phyloP scores from a whole-genome alignment of 2,329 filamentous ascomycete genomes.

The Aspergillus ochraceoroseus region DNA sequence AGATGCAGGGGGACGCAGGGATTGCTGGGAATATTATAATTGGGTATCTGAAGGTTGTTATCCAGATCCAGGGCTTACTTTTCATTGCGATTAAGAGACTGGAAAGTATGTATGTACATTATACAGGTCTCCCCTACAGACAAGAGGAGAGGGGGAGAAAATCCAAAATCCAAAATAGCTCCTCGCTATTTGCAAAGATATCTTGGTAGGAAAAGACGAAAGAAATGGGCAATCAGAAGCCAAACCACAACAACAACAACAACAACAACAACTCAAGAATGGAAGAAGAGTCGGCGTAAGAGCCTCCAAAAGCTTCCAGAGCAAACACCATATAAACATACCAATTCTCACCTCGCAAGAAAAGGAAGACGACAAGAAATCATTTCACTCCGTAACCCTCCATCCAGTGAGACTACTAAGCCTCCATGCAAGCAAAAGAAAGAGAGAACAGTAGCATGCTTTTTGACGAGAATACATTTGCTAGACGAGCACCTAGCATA shows the following conservation, averaged over 20 bases:
- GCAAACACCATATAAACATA: slow-evolving; percentile 5
- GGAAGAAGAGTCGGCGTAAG: slow-evolving; percentile 2
- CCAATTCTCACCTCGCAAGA: slow-evolving; percentile 8
- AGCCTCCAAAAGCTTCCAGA: slow-evolving; percentile 3
- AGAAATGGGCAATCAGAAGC: background rate
- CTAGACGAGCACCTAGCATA: slow-evolving; percentile 2
- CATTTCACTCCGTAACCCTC: background rate
- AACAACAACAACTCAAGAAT: slow-evolving; percentile 1
- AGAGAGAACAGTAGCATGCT: background rate
- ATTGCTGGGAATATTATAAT: no score
- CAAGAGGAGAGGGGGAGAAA: background rate
- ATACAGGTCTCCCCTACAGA: slow-evolving; percentile 17
- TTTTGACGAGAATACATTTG: slow-evolving; percentile 4
- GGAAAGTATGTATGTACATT: slow-evolving; percentile 22
- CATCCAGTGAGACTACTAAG: background rate
- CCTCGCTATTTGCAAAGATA: slow-evolving; percentile 1
- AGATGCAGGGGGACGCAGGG: background rate
- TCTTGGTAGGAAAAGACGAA: slow-evolving; percentile 5
- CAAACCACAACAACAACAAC: no score
- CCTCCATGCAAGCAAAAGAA: background rate
- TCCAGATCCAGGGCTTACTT: slow-evolving; percentile 17
- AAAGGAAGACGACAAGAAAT: slow-evolving; percentile 10
- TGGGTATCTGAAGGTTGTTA: background rate
- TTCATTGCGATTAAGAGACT: slow-evolving; percentile 18
- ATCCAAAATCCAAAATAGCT: slow-evolving; percentile 10